Evolutionary conservation across 352 stramenopile species (phyloP), one percentile per base, ranked within the genome.

Genomic region (Saprolegnia diclina): DNA sequence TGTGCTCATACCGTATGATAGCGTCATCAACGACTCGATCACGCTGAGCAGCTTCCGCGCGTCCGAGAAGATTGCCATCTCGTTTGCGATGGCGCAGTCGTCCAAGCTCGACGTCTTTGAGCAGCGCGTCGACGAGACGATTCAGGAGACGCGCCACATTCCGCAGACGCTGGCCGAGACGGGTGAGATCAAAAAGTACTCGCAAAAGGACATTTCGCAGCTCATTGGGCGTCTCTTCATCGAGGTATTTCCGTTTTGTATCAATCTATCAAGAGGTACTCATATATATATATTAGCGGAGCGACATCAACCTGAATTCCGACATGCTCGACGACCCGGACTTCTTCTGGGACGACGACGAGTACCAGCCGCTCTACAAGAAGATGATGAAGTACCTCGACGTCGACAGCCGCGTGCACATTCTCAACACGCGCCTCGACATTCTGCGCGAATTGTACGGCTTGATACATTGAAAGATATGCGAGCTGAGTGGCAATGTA

Each of bases 321-420:
- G 92, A 98, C 61, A 96, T 98, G 74, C 80, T 98, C 37, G 91
- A 97, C 69, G 95, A 95, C 42, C 92, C 92, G 1, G 91, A 98
- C 56, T 97, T 96, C 57, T 97, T 98, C 74, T 98, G 92, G 93
- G 90, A 98, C 71, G 83, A 96, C 50, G 89, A 98, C 71, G 77
- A 94, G 67, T 97, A 94, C 69, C 89, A 98, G 73, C 91, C 91
- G 6, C 66, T 94, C 56, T 98, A 98, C 78, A 83, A 92, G 71
- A 90, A 91, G 64, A 81, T 97, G 65, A 88, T 91, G 74, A 89
- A 92, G 73, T 98, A 98, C 72, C 75, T 98, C 44, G 92, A 97
- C 57, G 88, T 98, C 66, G 85, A 95, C 59, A 92, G 93, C 56
- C 84, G 93, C 32, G 87, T 97, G 35, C 83, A 96, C 67, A 91